Evolutionary conservation across 495 filamentous ascomycete genomes (phyloP), one percentile per base, ranked within the genome.

Genomic region (Mytilinidion resinicola): DNA sequence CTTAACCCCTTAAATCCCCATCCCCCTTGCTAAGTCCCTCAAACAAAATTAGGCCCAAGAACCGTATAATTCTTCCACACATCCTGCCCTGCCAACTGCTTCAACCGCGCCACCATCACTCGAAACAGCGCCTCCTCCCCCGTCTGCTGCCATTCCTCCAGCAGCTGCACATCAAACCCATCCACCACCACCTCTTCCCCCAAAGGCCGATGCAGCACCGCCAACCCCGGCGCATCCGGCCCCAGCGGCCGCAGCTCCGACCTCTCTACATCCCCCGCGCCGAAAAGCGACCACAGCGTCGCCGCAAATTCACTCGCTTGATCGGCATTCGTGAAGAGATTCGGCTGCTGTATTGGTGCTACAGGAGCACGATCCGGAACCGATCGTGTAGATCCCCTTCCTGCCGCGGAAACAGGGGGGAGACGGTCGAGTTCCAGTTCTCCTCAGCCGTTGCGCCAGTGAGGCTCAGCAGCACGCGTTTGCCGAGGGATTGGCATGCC

Each of bases 211-310:
- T 5, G 17, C 15, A 52, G 19, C 53, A 53, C 51, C 11, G 9
- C 10, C 11, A 54, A 8, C 41, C 14, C 17, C 34, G 48, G 35
- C 43, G 15, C n/a, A 33, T 61, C 53, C 3, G 66, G 60, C 17
- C 83, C 84, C 59, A 90, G 88, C 4, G 87, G 87, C 0, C 68
- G 60, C 15, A 70, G 49, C 9, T 54, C 56, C 47, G 77, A 73
- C 5, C 61, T 69, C 33, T 69, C 64, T 25, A 61, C 70, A 20
- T 61, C 67, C 51, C 73, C 70, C 9, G 80, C 77, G 34, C 86
- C 86, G 66, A 90, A 90, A 38, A 86, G 80, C 39, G 80, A 69
- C 85, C 86, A 90, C 49, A 91, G 68, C 4, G 76, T 72, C 43
- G 80, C 64, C 3, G 85, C 87, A n/a, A 81, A 78, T 0, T 69